Percentiles rank a stretch among this genome's conserved stretches.
phyloP scores from a whole-genome alignment of 306 rosid species.

The Rosa rugosa region DNA sequence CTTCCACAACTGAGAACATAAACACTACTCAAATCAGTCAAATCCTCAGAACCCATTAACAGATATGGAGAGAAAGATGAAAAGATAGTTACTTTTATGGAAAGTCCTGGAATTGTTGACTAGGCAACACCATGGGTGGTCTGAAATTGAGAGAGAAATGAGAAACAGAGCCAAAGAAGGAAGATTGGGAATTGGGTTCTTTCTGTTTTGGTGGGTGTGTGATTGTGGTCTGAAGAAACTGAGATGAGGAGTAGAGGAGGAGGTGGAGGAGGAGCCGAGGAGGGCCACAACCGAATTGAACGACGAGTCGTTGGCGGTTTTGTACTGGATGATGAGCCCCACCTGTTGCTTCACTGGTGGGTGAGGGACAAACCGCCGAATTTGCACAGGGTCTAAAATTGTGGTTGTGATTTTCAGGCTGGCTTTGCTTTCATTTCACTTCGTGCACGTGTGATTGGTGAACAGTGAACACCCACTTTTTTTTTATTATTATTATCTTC shows the following conservation, averaged over 20 bases:
- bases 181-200: background rate
- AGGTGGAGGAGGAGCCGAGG: background rate
- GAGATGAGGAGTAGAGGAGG: background rate
- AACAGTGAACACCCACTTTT: no score
- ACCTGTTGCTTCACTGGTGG: background rate
- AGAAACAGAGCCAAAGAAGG: background rate
- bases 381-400: background rate
- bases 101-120: background rate
- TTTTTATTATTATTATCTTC: no score
- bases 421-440: background rate
- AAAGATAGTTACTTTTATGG: conserved; percentile 1
- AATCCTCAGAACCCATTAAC: background rate
- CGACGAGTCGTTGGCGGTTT: conserved; percentile 3
- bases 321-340: background rate
- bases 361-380: no score
- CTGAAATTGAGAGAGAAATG: background rate
- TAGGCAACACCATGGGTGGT: background rate
- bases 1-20: background rate
- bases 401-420: background rate
- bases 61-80: background rate
- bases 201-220: background rate
- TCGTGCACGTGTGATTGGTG: no score
- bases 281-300: background rate
- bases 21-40: background rate
- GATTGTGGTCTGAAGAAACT: background rate